phyloP scores from a whole-genome alignment of 768 basidiomycete genomes.

The Kwoniella botswanensis region DNA sequence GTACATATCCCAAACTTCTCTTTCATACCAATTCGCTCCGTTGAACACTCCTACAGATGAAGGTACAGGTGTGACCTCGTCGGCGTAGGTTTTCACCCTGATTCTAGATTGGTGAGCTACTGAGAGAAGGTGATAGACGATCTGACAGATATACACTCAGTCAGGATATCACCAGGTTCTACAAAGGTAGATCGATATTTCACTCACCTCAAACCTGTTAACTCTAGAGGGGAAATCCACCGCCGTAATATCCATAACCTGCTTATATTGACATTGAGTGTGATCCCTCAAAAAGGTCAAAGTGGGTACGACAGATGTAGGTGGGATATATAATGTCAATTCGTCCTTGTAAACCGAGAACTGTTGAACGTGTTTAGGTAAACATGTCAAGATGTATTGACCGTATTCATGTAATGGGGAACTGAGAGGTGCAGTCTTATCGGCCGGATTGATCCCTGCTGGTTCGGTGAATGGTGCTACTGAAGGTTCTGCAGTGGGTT shows the following conservation, averaged over 20 bases:
- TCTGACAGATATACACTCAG: slow-evolving; percentile 43
- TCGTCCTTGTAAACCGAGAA: slow-evolving; percentile 97
- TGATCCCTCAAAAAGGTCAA: slow-evolving; percentile 94
- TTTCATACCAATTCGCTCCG: slow-evolving; percentile 98
- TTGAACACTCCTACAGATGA: slow-evolving; percentile 77
- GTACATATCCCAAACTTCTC: slow-evolving; percentile 97
- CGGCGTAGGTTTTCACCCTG: slow-evolving; percentile 95
- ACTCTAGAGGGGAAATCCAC: slow-evolving; percentile 93
- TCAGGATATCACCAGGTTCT: too few relatives aligned
- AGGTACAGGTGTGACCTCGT: slow-evolving; percentile 89
- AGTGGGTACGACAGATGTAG: slow-evolving; percentile 79
- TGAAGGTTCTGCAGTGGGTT: slow-evolving; percentile 46
- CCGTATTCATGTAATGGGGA: slow-evolving; percentile 87
- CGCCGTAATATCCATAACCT: slow-evolving; percentile 88
- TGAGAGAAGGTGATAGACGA: slow-evolving; percentile 93
- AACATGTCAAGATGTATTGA: slow-evolving; percentile 87
- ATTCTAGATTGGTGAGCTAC: slow-evolving; percentile 78
- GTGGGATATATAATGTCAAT: slow-evolving; percentile 83
- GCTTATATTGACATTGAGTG: slow-evolving; percentile 91
- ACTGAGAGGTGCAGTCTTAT: slow-evolving; percentile 73
- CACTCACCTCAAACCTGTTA: slow-evolving; percentile 78
- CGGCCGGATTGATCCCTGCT: slow-evolving; percentile 83
- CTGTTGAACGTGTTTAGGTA: slow-evolving; percentile 97
- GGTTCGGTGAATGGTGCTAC: slow-evolving; percentile 81
- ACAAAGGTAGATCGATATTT: background rate